A percentile compares a stretch with the other conserved stretches of the same genome.
These are phyloP conservation scores for Diaporthe amygdali DNA, from an alignment of 2,329 filamentous ascomycete genomes.

Conservation along the genomic window DNA sequence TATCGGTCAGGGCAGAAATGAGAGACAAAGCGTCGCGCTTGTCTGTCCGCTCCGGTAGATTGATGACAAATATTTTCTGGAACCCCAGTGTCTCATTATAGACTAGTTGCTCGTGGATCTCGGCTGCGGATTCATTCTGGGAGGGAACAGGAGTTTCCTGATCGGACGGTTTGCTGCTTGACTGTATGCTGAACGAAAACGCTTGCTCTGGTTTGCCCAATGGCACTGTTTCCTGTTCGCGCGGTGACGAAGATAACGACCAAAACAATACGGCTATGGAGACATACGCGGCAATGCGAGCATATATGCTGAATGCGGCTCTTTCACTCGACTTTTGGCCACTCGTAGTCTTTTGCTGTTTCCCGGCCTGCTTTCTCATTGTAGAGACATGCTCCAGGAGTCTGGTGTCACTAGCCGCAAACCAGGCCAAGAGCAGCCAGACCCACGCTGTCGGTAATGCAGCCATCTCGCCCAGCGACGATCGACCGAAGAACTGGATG, in stretches of 20 bases:
- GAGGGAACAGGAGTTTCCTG: not conserved
- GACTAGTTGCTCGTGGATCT: not conserved
- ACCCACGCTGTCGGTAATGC: constrained; percentile 5
- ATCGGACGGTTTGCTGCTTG: not conserved
- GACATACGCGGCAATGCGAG: constrained; percentile 8
- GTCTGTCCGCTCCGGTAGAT: constrained; percentile 51
- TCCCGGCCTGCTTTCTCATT: not conserved
- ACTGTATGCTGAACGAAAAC: not conserved
- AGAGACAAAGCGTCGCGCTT: constrained; percentile 54
- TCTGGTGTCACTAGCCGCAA: constrained; percentile 3
- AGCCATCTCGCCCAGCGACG: not conserved
- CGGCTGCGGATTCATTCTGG: not conserved
- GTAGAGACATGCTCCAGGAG: not conserved
- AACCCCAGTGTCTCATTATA: constrained; percentile 36
- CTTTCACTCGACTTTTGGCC: not conserved
- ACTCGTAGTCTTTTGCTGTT: not conserved
- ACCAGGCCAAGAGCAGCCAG: constrained; percentile 11
- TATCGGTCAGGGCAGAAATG: constrained; percentile 44
- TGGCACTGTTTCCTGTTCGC: not conserved
- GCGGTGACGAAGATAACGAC: not conserved
- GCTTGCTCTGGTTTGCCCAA: not conserved
- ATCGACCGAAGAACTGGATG: not conserved
- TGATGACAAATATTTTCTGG: constrained; percentile 51
- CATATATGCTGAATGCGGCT: not conserved
- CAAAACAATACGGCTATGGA: constrained; percentile 2